A percentile compares a stretch with the other conserved stretches of the same genome.
These are phyloP conservation scores for Puccinia triticina DNA, from an alignment of 1,284 basidiomycete genomes.

Conservation along the genomic window DNA sequence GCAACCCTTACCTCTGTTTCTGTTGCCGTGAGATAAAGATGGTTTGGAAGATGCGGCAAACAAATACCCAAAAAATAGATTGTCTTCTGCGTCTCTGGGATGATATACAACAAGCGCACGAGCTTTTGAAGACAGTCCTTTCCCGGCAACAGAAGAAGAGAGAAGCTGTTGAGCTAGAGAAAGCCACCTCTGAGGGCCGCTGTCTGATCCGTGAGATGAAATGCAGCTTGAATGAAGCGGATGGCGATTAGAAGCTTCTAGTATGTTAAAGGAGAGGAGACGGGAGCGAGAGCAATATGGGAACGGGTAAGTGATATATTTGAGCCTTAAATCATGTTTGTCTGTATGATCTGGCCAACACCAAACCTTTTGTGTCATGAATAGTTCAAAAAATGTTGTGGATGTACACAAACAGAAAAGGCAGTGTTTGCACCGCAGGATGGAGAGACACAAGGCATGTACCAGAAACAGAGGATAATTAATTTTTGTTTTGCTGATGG, in stretches of 20 bases:
- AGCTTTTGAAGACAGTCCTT: constrained; percentile 72
- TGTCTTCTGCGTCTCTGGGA: constrained; percentile 77
- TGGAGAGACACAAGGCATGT: too few species aligned
- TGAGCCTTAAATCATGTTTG: constrained; percentile 58
- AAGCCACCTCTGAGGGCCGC: constrained; percentile 77
- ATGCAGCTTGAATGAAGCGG: constrained; percentile 69
- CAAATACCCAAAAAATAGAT: constrained; percentile 83
- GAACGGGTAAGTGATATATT: constrained; percentile 54
- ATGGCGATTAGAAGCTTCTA: constrained; percentile 79
- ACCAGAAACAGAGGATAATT: too few species aligned
- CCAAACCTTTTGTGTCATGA: too few species aligned
- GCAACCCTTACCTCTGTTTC: constrained; percentile 98
- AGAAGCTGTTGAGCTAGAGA: constrained; percentile 67
- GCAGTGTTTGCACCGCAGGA: too few species aligned
- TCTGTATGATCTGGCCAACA: neutral
- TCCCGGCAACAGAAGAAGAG: constrained; percentile 76
- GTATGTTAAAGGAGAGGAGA: constrained; percentile 70
- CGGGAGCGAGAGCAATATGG: constrained; percentile 65
- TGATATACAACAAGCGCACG: constrained; percentile 74
- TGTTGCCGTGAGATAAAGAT: constrained; percentile 91
- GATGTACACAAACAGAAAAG: too few species aligned
- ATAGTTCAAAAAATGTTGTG: too few species aligned
- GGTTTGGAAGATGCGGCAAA: constrained; percentile 88
- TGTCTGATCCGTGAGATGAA: constrained; percentile 77
- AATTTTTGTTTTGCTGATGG: too few species aligned